Base-by-base conservation (phyloP, 495 filamentous ascomycete species). In the Amorphotheca resinae region DNA sequence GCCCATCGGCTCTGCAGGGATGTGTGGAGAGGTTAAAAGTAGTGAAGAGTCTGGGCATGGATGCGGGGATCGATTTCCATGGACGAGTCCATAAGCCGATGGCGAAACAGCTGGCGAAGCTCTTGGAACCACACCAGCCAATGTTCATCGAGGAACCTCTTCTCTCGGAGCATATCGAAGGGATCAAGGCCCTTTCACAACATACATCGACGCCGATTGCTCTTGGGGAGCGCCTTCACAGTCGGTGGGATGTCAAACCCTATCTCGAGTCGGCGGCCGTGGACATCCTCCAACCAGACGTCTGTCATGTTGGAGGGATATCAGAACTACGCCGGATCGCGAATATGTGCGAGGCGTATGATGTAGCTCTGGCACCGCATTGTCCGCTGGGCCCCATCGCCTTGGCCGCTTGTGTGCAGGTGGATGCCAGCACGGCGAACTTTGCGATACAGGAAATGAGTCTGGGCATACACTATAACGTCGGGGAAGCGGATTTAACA, bases 401-500 rank as follows among this genome's bases (percentile, higher is more conserved):
- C 0, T 59, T 88, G 32, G 82, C 82, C 2, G 83, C 83, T 8
- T 79, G 72, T 49, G 66, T 86, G 52, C 80, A 86, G 54, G 69
- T 85, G 20, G 77, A 73, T 31, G 63, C 79, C 23, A 57, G 63
- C 9, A 75, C 66, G 22, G 64, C 80, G 1, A 87, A 88, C 54
- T 85, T 85, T 56, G 75, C 69, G 22, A 87, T 88, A 38, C 83
- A 85, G 59, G 82, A 88, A 65, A 87, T 87, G 82, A 76, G 74
- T 43, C 50, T 84, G 38, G 82, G 80, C 0, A 87, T 88, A 39
- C 83, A 88, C 59, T 87, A 87, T 55, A 87, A 86, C 49, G 63
- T 63, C 12, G 76, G 70, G 25, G 72, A 58, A 5, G 77, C 80
- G 9, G 81, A 87, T 58, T 64, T 87, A 30, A 70, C 64, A 0